Conservation (phyloP, 768 basidiomycete species). For the Termitomyces sp. region DNA sequence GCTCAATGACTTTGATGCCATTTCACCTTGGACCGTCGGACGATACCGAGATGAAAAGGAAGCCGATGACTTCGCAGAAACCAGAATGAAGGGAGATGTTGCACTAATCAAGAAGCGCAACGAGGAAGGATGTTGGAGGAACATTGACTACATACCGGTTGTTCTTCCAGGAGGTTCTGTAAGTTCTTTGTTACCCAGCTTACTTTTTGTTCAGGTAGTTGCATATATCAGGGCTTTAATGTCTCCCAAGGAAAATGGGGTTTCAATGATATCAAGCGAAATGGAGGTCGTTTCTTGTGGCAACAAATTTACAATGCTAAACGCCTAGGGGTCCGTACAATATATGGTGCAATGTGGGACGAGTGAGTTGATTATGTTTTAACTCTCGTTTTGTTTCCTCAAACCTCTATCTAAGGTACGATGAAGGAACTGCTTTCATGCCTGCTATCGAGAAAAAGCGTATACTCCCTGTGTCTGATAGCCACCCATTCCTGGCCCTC, state of each 20-base stretch:
- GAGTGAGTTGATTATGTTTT: conserved; percentile 40
- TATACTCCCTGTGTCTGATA: conserved; percentile 54
- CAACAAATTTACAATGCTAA: conserved; percentile 68
- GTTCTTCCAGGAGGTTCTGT: conserved; percentile 81
- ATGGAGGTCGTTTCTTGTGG: conserved; percentile 78
- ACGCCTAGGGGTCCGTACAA: conserved; percentile 50
- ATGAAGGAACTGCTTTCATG: conserved; percentile 81
- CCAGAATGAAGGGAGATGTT: conserved; percentile 58
- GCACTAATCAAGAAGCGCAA: conserved; percentile 49
- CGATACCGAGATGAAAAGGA: conserved; percentile 54
- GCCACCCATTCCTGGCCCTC: conserved; percentile 59
- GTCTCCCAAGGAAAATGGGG: conserved; percentile 65
- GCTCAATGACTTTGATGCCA: conserved; percentile 73
- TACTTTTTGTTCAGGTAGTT: conserved; percentile 9
- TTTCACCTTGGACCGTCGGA: conserved; percentile 82
- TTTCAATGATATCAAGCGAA: conserved; percentile 65
- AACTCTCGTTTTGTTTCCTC: conserved; percentile 4
- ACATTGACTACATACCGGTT: conserved; percentile 79
- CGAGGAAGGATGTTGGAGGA: conserved; percentile 35
- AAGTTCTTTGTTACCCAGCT: conserved; percentile 23
- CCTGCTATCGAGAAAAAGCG: conserved; percentile 58
- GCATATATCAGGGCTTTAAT: conserved; percentile 53
- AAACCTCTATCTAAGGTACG: conserved; percentile 45
- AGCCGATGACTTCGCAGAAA: conserved; percentile 58
- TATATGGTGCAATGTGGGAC: conserved; percentile 89